Evolutionary conservation across 495 filamentous ascomycete species (phyloP), one percentile per base, ranked within the genome.

Genomic region (Wilcoxina mikolae): DNA sequence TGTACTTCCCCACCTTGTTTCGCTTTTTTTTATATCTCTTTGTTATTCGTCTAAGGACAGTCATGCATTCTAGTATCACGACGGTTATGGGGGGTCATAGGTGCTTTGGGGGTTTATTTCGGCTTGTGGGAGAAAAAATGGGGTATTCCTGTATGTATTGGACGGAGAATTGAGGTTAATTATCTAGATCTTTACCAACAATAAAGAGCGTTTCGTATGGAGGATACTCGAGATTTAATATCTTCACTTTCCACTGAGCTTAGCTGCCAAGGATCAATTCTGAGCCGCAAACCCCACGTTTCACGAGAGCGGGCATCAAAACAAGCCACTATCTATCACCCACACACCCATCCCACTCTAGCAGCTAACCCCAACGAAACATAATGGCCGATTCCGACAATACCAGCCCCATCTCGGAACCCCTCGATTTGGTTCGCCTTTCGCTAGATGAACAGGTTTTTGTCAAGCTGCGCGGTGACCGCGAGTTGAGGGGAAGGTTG

Each of bases 381-480:
- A 53, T 29, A 41, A 65, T 65, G 62, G 60, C 61, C 18, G 62
- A 65, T 45, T 39, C 31, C 28, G 61, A 64, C 41, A 57, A 64
- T 44, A 55, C 54, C 20, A 63, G 53, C 17, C 56, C 61, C 29
- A 65, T 65, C 35, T 61, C 64, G 7, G 62, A 65, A 20, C 62
- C 62, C 17, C 81, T 99, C 57, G 93, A 96, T 67, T 79, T 99
- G 15, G 91, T 99, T 54, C 85, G 87, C 48, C 77, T 99, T 45
- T 87, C 85, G 56, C 75, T 99, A 15, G 88, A 95, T 66, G 93
- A 99, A 68, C 78, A 89, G 43, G 91, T 99, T 25, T 94, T 94
- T 70, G 90, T 99, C 57, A 96, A 95, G 76, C 73, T 99, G 28
- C 76, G 91, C 60, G 91, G 91, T 53, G 91, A 96, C 68, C 80